Evolutionary conservation across 345 rosid species (phyloP), one percentile per base, ranked within the genome.

Genomic region (Citrus australasica): DNA sequence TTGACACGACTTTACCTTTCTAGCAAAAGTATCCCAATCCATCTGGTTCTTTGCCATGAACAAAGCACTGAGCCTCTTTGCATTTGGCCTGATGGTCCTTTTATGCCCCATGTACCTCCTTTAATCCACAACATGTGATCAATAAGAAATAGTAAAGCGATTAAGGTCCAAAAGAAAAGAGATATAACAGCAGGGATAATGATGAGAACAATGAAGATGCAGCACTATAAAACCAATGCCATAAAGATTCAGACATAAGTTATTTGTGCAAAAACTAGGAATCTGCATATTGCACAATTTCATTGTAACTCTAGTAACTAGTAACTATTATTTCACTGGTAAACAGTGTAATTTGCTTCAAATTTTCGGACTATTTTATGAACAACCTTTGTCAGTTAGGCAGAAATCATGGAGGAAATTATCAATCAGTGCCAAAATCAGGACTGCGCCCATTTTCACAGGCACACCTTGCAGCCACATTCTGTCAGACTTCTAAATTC

Each of bases 101-200:
- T 91, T 91, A 85, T 97, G 98, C 77, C 98, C 97, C 86, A 89
- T 87, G 84, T 93, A 97, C 85, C 99, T 88, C 98, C 98, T 94
- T 82, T 32, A 30, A 81, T 76, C 53, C 68, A 79, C 2, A 27
- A 78, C 35, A 51, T 6, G 69, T 67, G 60, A 53, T 67, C 56
- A 73, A 78, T n/a, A 76, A 53, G 30, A 62, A 55, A 55, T 38
- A 22, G 37, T 79, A 5, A 46, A 76, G 51, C 46, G 28, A 67
- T 56, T n/a, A 24, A 22, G 5, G 63, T 33, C 71, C 63, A n/a
- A 35, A 32, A 28, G 21, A 30, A 17, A 8, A 64, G 11, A 9
- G n/a, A 32, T 24, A 4, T 7, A 58, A 33, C n/a, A 42, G 60
- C 32, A 65, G 25, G 13, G 33, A 48, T 24, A 7, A 25, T 9